These are phyloP conservation scores for Phytophthora palmivora DNA, from an alignment of 352 stramenopile genomes.

Conservation along the genomic window DNA sequence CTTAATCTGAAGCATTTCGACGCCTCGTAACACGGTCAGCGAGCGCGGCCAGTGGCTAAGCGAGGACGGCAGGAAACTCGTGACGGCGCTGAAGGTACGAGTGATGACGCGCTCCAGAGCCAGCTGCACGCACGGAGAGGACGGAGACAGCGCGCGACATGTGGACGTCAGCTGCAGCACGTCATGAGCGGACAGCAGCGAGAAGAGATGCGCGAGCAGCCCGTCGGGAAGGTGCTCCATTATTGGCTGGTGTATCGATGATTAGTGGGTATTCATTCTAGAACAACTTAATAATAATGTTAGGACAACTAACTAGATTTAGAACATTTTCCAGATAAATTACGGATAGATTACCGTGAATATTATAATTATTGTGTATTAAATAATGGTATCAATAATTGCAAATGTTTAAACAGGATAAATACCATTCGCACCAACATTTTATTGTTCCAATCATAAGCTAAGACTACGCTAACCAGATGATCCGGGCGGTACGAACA, in stretches of 20 bases:
- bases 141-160: conserved; percentile 49
- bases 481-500: too few species aligned
- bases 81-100: conserved; percentile 58
- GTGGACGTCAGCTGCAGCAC: conserved; percentile 54
- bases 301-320: too few species aligned
- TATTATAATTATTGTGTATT: too few species aligned
- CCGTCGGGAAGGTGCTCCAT: conserved; percentile 73
- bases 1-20: conserved; percentile 73
- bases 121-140: conserved; percentile 45
- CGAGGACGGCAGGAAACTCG: conserved; percentile 54
- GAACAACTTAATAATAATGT: too few species aligned
- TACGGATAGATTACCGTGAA: too few species aligned
- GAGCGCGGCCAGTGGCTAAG: conserved; percentile 73
- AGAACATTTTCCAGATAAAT: too few species aligned
- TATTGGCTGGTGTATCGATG: background rate
- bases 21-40: conserved; percentile 58
- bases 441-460: too few species aligned
- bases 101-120: conserved; percentile 70
- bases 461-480: too few species aligned
- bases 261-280: too few species aligned
- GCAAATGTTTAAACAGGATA: too few species aligned
- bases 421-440: too few species aligned
- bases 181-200: conserved; percentile 66
- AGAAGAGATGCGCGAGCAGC: conserved; percentile 66
- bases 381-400: too few species aligned